These are phyloP conservation scores for Canavalia gladiata DNA, from an alignment of 306 rosid species.

Conservation along the genomic window DNA sequence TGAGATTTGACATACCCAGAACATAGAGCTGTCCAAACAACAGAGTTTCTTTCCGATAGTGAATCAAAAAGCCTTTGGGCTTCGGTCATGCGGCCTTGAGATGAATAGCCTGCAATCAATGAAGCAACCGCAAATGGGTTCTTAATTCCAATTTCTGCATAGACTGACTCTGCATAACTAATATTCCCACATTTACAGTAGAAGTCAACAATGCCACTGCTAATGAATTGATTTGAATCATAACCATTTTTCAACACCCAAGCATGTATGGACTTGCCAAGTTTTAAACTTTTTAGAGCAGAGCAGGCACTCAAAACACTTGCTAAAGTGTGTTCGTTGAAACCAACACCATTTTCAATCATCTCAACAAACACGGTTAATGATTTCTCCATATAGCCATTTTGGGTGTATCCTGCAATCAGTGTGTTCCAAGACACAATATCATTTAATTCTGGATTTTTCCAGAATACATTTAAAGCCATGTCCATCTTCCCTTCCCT, in stretches of 20 bases:
- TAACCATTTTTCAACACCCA: slow-evolving; percentile 65
- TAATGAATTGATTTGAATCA: slow-evolving; percentile 66
- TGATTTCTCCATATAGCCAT: slow-evolving; percentile 66
- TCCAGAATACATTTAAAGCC: slow-evolving; percentile 68
- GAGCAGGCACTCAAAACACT: slow-evolving; percentile 79
- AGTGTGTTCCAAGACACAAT: slow-evolving; percentile 81
- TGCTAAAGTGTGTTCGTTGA: slow-evolving; percentile 74
- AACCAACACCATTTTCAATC: slow-evolving; percentile 59
- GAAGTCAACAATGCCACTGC: slow-evolving; percentile 75
- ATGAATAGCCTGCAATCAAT: slow-evolving; percentile 68
- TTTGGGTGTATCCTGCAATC: slow-evolving; percentile 74
- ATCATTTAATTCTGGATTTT: slow-evolving; percentile 60
- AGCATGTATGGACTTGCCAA: slow-evolving; percentile 74
- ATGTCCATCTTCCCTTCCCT: slow-evolving; percentile 73
- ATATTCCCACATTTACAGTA: slow-evolving; percentile 78
- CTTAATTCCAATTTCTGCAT: slow-evolving; percentile 42
- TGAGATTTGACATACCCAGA: slow-evolving; percentile 73
- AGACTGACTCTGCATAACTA: slow-evolving; percentile 67
- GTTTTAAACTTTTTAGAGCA: slow-evolving; percentile 58
- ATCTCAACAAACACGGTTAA: slow-evolving; percentile 61
- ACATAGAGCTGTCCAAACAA: slow-evolving; percentile 80
- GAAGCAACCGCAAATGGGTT: slow-evolving; percentile 67
- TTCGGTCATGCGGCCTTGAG: slow-evolving; percentile 71
- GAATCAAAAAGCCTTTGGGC: slow-evolving; percentile 74
- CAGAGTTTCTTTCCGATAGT: slow-evolving; percentile 58